Percentiles rank a stretch among this genome's conserved stretches.
These are phyloP conservation scores for Botrytis byssoidea DNA, from an alignment of 2,329 filamentous ascomycete genomes.

Conservation along the genomic window DNA sequence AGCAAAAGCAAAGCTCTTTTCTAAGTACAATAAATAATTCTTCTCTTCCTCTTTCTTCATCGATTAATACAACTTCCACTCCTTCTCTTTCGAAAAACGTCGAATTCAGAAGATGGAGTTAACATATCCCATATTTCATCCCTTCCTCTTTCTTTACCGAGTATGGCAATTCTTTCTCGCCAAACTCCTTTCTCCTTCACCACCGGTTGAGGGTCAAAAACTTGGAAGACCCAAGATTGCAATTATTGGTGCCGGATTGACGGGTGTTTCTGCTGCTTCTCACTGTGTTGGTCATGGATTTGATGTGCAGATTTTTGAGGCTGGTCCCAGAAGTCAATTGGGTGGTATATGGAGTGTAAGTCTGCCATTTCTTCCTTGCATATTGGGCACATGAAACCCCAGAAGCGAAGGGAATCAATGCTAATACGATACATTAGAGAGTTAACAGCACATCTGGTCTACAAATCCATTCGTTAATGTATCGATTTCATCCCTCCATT, in stretches of 20 bases:
- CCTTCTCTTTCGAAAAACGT: neutral
- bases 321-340: conserved; percentile 61
- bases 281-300: conserved; percentile 86
- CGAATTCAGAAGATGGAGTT: conserved; percentile 25
- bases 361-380: conserved; percentile 3
- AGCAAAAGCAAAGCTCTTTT: neutral
- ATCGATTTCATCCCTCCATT: conserved; percentile 80
- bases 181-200: conserved; percentile 65
- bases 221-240: conserved; percentile 65
- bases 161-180: conserved; percentile 63
- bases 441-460: conserved; percentile 81
- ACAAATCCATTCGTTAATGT: conserved; percentile 85
- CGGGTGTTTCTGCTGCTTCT: conserved; percentile 72
- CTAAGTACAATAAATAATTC: neutral
- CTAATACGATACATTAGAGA: conserved; percentile 45
- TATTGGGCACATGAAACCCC: neutral
- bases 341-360: conserved; percentile 80
- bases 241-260: conserved; percentile 70
- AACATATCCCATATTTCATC: conserved; percentile 45
- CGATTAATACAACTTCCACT: neutral
- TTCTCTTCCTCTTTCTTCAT: neutral
- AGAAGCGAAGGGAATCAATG: neutral
- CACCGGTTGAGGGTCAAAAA: conserved; percentile 58
- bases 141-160: conserved; percentile 61
- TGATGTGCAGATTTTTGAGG: conserved; percentile 77